A percentile compares a stretch with the other conserved stretches of the same genome.
Evolutionary conservation across 805 yeast genomes (phyloP).

Genomic region (Lachancea fermentati): DNA sequence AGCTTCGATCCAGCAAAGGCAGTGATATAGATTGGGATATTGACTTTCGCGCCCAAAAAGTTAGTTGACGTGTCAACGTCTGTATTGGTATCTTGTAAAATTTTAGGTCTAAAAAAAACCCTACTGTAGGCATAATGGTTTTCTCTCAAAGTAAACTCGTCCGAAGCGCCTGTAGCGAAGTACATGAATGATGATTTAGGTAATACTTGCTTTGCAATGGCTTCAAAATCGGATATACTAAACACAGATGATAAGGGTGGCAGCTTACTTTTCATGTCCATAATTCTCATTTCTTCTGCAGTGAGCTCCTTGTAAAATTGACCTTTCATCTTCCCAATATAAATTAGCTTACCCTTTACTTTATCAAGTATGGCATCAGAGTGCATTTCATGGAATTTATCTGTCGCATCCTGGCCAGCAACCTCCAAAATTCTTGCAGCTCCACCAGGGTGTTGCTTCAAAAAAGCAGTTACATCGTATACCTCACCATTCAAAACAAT

Average conservation of each 20-base stretch:
- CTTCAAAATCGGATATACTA: conserved; percentile 38
- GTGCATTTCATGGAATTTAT: conserved; percentile 34
- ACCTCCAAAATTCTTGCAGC: conserved; percentile 63
- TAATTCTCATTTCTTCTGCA: conserved; percentile 16
- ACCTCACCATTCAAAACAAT: conserved; percentile 70
- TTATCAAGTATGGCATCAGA: conserved; percentile 21
- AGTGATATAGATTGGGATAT: conserved; percentile 43
- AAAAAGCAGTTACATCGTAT: conserved; percentile 73
- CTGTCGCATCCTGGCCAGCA: conserved; percentile 82
- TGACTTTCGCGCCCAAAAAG: conserved; percentile 42
- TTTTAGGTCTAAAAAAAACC: conserved; percentile 43
- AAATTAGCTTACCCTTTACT: conserved; percentile 13
- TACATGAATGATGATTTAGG: conserved; percentile 37
- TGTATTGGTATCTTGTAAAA: conserved; percentile 32
- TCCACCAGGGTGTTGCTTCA: conserved; percentile 87
- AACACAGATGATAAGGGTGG: conserved; percentile 33
- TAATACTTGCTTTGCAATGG: conserved; percentile 33
- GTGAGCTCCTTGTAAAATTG: conserved; percentile 10
- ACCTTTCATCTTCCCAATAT: conserved; percentile 16
- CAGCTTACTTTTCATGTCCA: conserved; percentile 10
- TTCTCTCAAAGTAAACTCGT: conserved; percentile 41
- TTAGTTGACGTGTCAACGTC: conserved; percentile 39
- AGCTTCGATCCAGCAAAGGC: conserved; percentile 43
- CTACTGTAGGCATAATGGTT: conserved; percentile 39
- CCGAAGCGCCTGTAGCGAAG: conserved; percentile 45